phyloP scores from a whole-genome alignment of 2,329 filamentous ascomycete species.

The Trichoderma hamatum region DNA sequence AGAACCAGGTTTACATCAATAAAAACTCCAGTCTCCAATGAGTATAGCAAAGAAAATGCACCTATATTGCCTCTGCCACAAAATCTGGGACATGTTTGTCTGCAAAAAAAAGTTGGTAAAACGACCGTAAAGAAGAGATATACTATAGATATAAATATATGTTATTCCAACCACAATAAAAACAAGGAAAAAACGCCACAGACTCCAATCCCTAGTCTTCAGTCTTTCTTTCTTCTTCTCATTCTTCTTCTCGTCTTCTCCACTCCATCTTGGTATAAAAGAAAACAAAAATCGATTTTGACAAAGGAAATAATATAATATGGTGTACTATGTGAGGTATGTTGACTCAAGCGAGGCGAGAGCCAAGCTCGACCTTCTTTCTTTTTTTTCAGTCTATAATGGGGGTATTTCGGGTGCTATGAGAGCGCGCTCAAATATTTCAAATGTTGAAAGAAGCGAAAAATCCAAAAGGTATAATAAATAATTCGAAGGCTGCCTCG shows the following conservation, averaged over 20 bases:
- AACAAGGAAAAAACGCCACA: constrained; percentile 31
- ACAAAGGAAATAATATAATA: constrained; percentile 38
- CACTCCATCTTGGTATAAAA: constrained; percentile 22
- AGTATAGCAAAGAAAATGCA: not conserved
- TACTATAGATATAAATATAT: not conserved
- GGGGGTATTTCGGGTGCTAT: constrained; percentile 44
- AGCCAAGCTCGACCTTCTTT: constrained; percentile 32
- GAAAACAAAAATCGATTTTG: constrained; percentile 26
- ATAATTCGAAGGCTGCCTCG: constrained; percentile 32
- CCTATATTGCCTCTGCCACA: not conserved
- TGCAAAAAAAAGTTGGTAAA: constrained; percentile 4
- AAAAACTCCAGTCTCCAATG: constrained; percentile 9
- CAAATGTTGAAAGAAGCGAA: constrained; percentile 14
- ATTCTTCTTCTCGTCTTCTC: not conserved
- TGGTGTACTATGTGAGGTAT: constrained; percentile 35
- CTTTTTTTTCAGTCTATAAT: constrained; percentile 41
- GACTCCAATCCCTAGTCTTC: constrained; percentile 33
- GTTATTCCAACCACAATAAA: constrained; percentile 23
- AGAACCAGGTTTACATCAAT: not conserved
- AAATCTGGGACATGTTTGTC: not conserved
- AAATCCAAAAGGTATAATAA: constrained; percentile 28
- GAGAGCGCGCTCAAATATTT: constrained; percentile 34
- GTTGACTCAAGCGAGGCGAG: constrained; percentile 38
- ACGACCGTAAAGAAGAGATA: constrained; percentile 16
- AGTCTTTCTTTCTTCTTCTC: constrained; percentile 25